phyloP scores from a whole-genome alignment of 192 early-diverging fungal species.

The Coemansia reversa region DNA sequence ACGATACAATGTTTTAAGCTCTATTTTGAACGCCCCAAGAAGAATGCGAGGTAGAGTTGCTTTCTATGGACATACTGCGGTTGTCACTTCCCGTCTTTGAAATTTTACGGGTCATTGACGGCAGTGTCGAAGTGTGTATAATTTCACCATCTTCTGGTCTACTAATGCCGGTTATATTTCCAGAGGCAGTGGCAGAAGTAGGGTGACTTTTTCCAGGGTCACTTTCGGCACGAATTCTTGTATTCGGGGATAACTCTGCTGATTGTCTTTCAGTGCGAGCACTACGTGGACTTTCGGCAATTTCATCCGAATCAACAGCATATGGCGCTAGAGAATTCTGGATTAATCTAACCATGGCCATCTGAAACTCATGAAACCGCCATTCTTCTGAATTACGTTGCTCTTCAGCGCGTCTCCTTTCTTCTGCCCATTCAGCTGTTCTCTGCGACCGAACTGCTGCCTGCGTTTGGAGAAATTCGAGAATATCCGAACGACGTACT shows the following conservation, averaged over 20 bases:
- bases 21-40: not conserved
- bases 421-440: constrained; percentile 26
- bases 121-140: not conserved
- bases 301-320: constrained; percentile 6
- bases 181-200: not conserved
- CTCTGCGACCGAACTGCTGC: constrained; percentile 33
- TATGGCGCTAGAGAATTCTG: constrained; percentile 26
- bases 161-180: not conserved
- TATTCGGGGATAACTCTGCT: not conserved
- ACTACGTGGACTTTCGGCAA: not conserved
- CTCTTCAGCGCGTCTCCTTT: constrained; percentile 37
- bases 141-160: not conserved
- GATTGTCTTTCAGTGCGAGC: not conserved
- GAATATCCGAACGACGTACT: constrained; percentile 30
- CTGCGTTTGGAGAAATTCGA: constrained; percentile 45
- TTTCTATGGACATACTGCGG: not conserved
- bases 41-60: not conserved
- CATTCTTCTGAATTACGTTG: constrained; percentile 41
- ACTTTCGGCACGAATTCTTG: not conserved
- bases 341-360: constrained; percentile 41
- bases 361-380: constrained; percentile 54
- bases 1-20: not conserved
- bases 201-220: not conserved
- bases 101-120: not conserved
- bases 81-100: not conserved